A percentile compares a stretch with the other conserved stretches of the same genome.
Evolutionary conservation across 257 asterid species (phyloP).

Genomic region (Voacanga thouarsii): DNA sequence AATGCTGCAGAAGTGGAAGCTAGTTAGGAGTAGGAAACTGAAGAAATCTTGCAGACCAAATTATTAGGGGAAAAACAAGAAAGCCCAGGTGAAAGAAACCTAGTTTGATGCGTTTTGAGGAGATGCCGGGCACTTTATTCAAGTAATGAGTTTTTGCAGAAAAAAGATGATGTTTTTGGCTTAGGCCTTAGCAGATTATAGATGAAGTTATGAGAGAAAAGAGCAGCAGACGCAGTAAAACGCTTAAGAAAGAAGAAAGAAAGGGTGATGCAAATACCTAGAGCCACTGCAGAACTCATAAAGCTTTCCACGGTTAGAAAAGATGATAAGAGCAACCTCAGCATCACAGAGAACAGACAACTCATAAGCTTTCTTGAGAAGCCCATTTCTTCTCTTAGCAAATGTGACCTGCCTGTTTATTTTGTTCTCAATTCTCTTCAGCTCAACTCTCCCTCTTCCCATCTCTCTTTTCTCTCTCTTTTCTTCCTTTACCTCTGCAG

Average conservation of each 20-base stretch:
- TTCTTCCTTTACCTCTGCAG: background rate
- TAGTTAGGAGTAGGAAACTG: background rate
- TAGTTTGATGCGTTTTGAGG: background rate
- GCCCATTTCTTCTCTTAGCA: constrained; percentile 44
- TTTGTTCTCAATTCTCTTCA: constrained; percentile 38
- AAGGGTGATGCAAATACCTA: constrained; percentile 10
- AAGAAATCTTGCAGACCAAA: background rate
- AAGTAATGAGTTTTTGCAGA: background rate
- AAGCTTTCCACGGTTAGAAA: constrained; percentile 37
- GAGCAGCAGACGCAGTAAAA: background rate
- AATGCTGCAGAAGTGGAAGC: background rate
- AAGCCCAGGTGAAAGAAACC: background rate
- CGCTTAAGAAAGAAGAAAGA: background rate
- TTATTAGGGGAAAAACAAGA: background rate
- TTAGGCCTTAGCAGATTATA: background rate
- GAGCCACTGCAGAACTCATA: constrained; percentile 40
- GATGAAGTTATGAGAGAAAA: background rate
- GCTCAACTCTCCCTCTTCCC: constrained; percentile 27
- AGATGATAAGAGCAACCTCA: constrained; percentile 37
- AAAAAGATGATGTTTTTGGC: no score
- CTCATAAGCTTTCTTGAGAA: constrained; percentile 36
- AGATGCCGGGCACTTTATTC: background rate
- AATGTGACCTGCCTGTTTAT: constrained; percentile 40
- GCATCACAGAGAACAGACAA: constrained; percentile 38
- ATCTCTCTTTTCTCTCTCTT: constrained; percentile 1